phyloP scores from a whole-genome alignment of 495 filamentous ascomycete genomes.

The Apiosordaria backusii region DNA sequence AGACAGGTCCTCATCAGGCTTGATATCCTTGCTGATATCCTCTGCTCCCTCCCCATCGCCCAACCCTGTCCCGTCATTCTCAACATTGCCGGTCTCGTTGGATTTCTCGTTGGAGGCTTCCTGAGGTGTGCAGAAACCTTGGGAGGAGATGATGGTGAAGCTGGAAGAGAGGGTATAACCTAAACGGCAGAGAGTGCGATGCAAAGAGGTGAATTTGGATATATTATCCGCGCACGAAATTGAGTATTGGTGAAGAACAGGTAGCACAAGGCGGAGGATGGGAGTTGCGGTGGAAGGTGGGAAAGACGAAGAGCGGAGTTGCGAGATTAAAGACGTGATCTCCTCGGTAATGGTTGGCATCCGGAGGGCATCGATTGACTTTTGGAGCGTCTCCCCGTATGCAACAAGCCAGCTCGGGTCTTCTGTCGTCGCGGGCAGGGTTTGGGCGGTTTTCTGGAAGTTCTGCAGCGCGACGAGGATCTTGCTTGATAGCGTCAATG shows the following conservation, averaged over 20 bases:
- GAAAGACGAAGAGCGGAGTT: conserved; percentile 50
- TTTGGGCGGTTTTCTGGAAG: conserved; percentile 49
- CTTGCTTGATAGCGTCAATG: conserved; percentile 55
- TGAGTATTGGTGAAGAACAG: conserved; percentile 72
- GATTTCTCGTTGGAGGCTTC: conserved; percentile 67
- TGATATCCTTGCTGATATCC: conserved; percentile 95
- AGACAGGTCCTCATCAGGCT: conserved; percentile 86
- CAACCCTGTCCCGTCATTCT: conserved; percentile 84
- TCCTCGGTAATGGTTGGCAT: conserved; percentile 47
- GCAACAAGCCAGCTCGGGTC: conserved; percentile 61
- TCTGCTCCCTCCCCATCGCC: conserved; percentile 92
- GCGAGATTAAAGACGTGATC: conserved; percentile 45
- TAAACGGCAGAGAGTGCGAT: conserved; percentile 67
- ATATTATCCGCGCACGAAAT: conserved; percentile 54
- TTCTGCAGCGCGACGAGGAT: conserved; percentile 73
- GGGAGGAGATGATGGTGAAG: conserved; percentile 68
- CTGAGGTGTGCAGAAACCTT: conserved; percentile 87
- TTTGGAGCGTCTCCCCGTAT: conserved; percentile 55
- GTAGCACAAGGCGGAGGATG: conserved; percentile 62
- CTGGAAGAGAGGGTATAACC: conserved; percentile 68
- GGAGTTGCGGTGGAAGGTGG: conserved; percentile 48
- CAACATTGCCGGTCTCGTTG: conserved; percentile 68
- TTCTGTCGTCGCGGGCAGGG: conserved; percentile 50
- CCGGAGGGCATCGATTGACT: conserved; percentile 56
- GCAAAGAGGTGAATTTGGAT: conserved; percentile 51